Percentiles rank a stretch among this genome's conserved stretches.
These are phyloP conservation scores for Xerocomellus intermedius DNA, from an alignment of 768 basidiomycete genomes.

Conservation along the genomic window DNA sequence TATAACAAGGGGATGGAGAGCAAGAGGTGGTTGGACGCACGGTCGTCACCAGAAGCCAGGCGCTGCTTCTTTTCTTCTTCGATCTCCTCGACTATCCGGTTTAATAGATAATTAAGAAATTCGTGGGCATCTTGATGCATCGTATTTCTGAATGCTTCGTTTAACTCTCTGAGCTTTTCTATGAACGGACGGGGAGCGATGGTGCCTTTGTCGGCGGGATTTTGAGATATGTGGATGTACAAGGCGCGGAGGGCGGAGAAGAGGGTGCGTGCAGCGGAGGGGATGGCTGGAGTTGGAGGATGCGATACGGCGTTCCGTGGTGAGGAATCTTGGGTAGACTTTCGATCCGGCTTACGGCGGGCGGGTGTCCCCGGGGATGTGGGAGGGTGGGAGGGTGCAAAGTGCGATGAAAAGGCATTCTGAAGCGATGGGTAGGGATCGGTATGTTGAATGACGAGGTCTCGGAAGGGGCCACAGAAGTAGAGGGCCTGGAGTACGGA, in stretches of 20 bases:
- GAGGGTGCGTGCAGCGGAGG: constrained; percentile 67
- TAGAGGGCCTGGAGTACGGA: constrained; percentile 98
- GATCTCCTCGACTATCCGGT: constrained; percentile 91
- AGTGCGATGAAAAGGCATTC: constrained; percentile 30
- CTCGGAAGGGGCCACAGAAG: constrained; percentile 91
- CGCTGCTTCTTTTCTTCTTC: constrained; percentile 61
- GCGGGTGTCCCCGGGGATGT: constrained; percentile 31
- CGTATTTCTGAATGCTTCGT: constrained; percentile 85
- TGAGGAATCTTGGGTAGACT: constrained; percentile 36
- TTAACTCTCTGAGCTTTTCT: constrained; percentile 89
- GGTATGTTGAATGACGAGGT: constrained; percentile 73
- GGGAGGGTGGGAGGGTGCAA: constrained; percentile 17
- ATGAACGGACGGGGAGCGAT: constrained; percentile 90
- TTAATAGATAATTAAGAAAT: constrained; percentile 92
- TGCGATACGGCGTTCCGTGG: constrained; percentile 27
- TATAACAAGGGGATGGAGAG: constrained; percentile 3
- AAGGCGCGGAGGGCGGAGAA: constrained; percentile 93
- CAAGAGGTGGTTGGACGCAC: constrained; percentile 44
- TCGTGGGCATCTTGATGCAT: constrained; percentile 99
- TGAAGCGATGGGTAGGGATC: constrained; percentile 48
- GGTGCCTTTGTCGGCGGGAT: constrained; percentile 77
- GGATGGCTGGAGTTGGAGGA: constrained; percentile 45
- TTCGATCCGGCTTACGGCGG: constrained; percentile 61
- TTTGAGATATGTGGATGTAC: constrained; percentile 78
- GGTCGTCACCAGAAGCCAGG: constrained; percentile 55